A percentile compares a stretch with the other conserved stretches of the same genome.
Evolutionary conservation across 768 basidiomycete genomes (phyloP).

Genomic region (Coprinopsis marcescibilis): DNA sequence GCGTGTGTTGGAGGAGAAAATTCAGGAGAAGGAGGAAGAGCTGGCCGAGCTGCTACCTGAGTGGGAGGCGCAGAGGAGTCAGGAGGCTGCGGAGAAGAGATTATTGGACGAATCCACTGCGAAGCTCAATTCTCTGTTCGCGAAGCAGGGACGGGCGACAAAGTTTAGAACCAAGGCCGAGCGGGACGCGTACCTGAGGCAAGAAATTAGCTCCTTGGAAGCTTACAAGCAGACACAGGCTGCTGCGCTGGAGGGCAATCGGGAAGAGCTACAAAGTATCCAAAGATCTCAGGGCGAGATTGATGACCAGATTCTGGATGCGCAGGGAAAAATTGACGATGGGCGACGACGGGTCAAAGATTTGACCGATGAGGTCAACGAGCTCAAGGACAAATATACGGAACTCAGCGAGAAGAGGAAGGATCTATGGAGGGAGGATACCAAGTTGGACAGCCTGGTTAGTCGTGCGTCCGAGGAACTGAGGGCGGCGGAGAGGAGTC

Average conservation of each 20-base stretch:
- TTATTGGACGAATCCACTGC: constrained; percentile 72
- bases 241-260: constrained; percentile 48
- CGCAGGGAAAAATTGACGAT: constrained; percentile 60
- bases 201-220: constrained; percentile 70
- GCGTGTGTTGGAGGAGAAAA: constrained; percentile 47
- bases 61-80: constrained; percentile 55
- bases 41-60: constrained; percentile 63
- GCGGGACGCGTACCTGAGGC: constrained; percentile 75
- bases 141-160: constrained; percentile 84
- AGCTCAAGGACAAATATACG: constrained; percentile 61
- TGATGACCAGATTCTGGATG: constrained; percentile 49
- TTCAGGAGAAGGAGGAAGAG: constrained; percentile 54
- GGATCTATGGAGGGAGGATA: constrained; percentile 93
- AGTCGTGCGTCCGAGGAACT: constrained; percentile 76
- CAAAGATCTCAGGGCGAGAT: constrained; percentile 48
- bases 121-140: constrained; percentile 67
- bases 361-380: constrained; percentile 53
- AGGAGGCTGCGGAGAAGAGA: constrained; percentile 51
- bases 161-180: constrained; percentile 81
- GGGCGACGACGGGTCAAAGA: constrained; percentile 50
- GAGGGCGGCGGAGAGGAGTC: constrained; percentile 66
- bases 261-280: constrained; percentile 43
- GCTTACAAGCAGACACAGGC: constrained; percentile 53
- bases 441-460: constrained; percentile 75
- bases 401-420: constrained; percentile 78